phyloP scores from a whole-genome alignment of 305 asterid genomes.

The Caryopteris hybrid region DNA sequence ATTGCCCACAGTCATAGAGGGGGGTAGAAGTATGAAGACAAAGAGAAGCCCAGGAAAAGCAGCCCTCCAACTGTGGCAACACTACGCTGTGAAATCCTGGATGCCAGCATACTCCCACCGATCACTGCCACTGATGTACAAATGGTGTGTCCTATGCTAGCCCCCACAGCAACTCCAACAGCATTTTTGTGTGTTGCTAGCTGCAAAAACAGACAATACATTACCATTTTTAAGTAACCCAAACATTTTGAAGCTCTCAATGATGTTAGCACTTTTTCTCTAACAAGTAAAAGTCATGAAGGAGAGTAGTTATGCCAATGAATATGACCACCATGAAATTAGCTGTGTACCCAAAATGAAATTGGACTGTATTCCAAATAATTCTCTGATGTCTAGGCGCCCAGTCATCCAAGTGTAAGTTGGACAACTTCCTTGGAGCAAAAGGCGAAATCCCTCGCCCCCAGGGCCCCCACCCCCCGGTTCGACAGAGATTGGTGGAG shows the following conservation, averaged over 20 bases:
- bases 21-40: conserved; percentile 91
- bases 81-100: conserved; percentile 91
- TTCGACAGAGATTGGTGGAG: too few species aligned
- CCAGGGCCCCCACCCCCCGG: too few species aligned
- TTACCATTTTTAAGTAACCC: not conserved
- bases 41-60: conserved; percentile 83
- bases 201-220: conserved; percentile 33
- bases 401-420: not conserved
- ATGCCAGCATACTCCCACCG: conserved; percentile 96
- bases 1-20: conserved; percentile 59
- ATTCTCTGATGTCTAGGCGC: not conserved
- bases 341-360: not conserved
- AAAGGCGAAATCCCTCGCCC: too few species aligned
- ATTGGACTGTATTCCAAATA: not conserved
- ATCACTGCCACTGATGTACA: conserved; percentile 90
- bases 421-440: too few species aligned
- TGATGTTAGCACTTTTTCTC: not conserved
- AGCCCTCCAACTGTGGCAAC: conserved; percentile 87
- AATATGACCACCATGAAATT: not conserved
- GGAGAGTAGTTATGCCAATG: not conserved
- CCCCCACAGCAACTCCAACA: conserved; percentile 84
- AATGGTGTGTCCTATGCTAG: conserved; percentile 72
- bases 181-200: conserved; percentile 94
- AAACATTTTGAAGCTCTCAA: not conserved
- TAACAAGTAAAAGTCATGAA: not conserved